Conservation (phyloP, 2,329 filamentous ascomycete species). For the Penicillium sp. region DNA sequence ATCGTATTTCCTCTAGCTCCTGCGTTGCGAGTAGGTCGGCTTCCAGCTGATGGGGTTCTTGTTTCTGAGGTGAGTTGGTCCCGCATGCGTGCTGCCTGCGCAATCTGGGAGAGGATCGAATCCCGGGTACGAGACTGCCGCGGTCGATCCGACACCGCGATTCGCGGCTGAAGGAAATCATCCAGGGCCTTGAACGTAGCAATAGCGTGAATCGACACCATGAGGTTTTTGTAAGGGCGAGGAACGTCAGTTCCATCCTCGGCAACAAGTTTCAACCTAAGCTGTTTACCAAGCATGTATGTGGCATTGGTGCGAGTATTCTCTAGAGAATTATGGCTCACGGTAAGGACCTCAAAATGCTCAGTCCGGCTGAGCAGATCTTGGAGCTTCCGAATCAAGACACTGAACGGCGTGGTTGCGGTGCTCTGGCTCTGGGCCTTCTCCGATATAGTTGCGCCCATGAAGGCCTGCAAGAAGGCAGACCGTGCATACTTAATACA, state of each 20-base stretch:
- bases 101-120: conserved; percentile 69
- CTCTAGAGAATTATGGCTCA: conserved; percentile 89
- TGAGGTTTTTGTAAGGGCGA: conserved; percentile 83
- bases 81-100: conserved; percentile 67
- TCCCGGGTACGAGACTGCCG: conserved; percentile 60
- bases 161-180: conserved; percentile 89
- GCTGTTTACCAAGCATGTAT: conserved; percentile 95
- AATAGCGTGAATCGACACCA: conserved; percentile 98
- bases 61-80: conserved; percentile 41
- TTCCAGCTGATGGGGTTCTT: conserved; percentile 18
- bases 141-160: conserved; percentile 75
- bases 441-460: conserved; percentile 66
- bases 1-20: conserved; percentile 30
- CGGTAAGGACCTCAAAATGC: conserved; percentile 96
- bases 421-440: conserved; percentile 65
- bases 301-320: conserved; percentile 86
- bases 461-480: conserved; percentile 88
- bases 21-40: conserved; percentile 14
- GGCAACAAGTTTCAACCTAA: conserved; percentile 82
- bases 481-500: conserved; percentile 63
- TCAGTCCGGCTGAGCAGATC: conserved; percentile 94
- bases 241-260: conserved; percentile 88
- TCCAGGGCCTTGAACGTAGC: conserved; percentile 96
- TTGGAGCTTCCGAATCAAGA: conserved; percentile 90
- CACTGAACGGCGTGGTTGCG: conserved; percentile 80